Conservation (phyloP, 1,284 basidiomycete species). For the Rhodotorula sp. region DNA sequence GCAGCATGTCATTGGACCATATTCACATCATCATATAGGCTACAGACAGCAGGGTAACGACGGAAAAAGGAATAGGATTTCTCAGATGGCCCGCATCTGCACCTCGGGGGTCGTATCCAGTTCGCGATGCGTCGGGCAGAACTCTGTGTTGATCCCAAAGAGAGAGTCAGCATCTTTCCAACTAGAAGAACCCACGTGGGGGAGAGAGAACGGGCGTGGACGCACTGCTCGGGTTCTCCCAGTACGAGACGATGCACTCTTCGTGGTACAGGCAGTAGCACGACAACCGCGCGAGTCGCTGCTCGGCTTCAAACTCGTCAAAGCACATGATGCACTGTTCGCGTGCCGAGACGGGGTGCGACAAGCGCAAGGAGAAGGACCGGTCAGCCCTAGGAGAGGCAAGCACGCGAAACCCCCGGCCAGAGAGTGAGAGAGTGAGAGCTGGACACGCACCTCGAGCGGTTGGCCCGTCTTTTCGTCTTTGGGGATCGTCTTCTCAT, state of each 20-base stretch:
- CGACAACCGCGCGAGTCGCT: slow-evolving; percentile 19
- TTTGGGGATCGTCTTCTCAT: slow-evolving; percentile 17
- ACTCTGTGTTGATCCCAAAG: not conserved
- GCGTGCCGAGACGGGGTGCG: too few species aligned
- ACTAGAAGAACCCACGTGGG: too few species aligned
- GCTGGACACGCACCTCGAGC: slow-evolving; percentile 14
- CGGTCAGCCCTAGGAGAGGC: not conserved
- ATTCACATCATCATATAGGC: too few species aligned
- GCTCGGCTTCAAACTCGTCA: slow-evolving; percentile 13
- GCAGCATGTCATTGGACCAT: too few species aligned
- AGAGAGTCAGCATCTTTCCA: too few species aligned
- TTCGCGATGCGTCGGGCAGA: slow-evolving; percentile 18
- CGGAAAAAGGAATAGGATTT: too few species aligned
- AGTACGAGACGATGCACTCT: slow-evolving; percentile 25
- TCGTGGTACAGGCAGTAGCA: slow-evolving; percentile 33
- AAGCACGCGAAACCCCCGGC: not conserved
- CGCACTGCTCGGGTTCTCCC: slow-evolving; percentile 18
- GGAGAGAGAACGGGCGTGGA: not conserved
- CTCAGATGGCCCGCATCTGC: not conserved
- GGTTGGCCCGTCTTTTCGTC: slow-evolving; percentile 10
- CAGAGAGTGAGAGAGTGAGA: not conserved
- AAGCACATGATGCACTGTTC: slow-evolving; percentile 27
- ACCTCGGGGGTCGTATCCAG: slow-evolving; percentile 3
- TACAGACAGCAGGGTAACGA: not conserved
- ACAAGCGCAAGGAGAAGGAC: too few species aligned